A percentile compares a stretch with the other conserved stretches of the same genome.
Conservation (phyloP, 805 yeast species). For the Hanseniaspora taiwanica region DNA sequence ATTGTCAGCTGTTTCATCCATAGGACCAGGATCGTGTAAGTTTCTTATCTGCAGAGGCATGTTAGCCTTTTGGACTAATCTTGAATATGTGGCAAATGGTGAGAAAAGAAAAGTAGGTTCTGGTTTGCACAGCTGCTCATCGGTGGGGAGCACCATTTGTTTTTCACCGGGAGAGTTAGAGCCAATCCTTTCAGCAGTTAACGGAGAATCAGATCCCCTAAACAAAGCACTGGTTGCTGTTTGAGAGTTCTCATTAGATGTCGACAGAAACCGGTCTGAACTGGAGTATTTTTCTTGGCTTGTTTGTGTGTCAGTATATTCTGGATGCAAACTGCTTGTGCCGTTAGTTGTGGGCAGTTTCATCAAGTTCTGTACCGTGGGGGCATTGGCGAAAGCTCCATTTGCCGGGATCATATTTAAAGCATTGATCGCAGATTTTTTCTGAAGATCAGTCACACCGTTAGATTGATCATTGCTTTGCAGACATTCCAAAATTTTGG, state of each 20-base stretch:
- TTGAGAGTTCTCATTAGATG: not conserved
- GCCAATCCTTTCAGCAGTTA: too few relatives aligned
- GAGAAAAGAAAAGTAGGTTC: conserved; percentile 3
- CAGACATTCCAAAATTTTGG: not conserved
- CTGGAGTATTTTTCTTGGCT: too few relatives aligned
- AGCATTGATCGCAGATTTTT: too few relatives aligned
- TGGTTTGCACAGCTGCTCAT: not conserved
- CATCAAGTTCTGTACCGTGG: not conserved
- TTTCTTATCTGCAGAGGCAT: conserved; percentile 6
- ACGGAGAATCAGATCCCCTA: too few relatives aligned
- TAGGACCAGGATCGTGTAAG: conserved; percentile 4
- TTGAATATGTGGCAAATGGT: conserved; percentile 4
- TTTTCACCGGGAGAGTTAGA: not conserved
- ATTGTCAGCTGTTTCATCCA: conserved; percentile 1
- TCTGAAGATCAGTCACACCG: too few relatives aligned
- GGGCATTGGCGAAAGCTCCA: not conserved
- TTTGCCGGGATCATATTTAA: too few relatives aligned
- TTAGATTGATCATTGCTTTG: not conserved
- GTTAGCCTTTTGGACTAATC: conserved; percentile 3
- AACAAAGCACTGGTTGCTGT: too few relatives aligned
- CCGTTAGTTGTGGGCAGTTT: not conserved
- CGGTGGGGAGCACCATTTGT: not conserved
- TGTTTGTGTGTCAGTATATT: too few relatives aligned
- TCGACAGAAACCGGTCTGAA: too few relatives aligned
- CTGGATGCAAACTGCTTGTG: too few relatives aligned